These are phyloP conservation scores for Globisporangium parvum DNA, from an alignment of 352 stramenopile genomes.

Conservation along the genomic window DNA sequence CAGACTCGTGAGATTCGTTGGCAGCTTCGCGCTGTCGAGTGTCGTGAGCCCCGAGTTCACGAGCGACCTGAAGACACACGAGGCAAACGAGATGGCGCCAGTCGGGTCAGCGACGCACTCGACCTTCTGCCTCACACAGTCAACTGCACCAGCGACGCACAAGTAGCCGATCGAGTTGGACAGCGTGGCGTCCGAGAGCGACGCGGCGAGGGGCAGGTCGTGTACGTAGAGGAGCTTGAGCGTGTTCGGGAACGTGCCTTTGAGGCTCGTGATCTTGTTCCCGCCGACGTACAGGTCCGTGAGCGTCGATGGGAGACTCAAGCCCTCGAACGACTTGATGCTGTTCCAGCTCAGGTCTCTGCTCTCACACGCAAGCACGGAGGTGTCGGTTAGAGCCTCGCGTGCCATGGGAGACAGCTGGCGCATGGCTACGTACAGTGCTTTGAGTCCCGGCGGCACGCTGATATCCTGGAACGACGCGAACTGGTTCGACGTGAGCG, in stretches of 20 bases:
- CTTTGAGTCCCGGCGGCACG: slow-evolving; percentile 30
- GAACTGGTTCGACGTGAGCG: slow-evolving; percentile 43
- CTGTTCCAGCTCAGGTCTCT: slow-evolving; percentile 64
- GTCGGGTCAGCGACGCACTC: neutral
- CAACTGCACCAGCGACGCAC: slow-evolving; percentile 6
- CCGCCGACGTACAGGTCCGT: slow-evolving; percentile 55
- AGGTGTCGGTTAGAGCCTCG: neutral
- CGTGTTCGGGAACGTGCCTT: slow-evolving; percentile 32
- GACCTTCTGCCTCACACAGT: too few relatives aligned
- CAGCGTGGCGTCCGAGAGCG: slow-evolving; percentile 37
- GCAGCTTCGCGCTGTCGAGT: slow-evolving; percentile 36
- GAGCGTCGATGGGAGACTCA: slow-evolving; percentile 42
- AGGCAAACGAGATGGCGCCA: neutral
- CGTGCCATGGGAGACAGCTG: neutral
- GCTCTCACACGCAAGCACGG: too few relatives aligned
- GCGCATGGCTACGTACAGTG: slow-evolving; percentile 28
- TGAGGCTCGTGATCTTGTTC: slow-evolving; percentile 63
- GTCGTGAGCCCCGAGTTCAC: slow-evolving; percentile 35
- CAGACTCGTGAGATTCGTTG: slow-evolving; percentile 41
- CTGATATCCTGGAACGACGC: slow-evolving; percentile 35
- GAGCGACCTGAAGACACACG: slow-evolving; percentile 21
- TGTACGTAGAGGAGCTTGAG: slow-evolving; percentile 67
- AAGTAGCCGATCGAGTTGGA: slow-evolving; percentile 36
- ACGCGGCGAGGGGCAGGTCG: slow-evolving; percentile 37
- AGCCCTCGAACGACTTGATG: slow-evolving; percentile 51